phyloP scores from a whole-genome alignment of 345 rosid genomes.

The Durio zibethinus region DNA sequence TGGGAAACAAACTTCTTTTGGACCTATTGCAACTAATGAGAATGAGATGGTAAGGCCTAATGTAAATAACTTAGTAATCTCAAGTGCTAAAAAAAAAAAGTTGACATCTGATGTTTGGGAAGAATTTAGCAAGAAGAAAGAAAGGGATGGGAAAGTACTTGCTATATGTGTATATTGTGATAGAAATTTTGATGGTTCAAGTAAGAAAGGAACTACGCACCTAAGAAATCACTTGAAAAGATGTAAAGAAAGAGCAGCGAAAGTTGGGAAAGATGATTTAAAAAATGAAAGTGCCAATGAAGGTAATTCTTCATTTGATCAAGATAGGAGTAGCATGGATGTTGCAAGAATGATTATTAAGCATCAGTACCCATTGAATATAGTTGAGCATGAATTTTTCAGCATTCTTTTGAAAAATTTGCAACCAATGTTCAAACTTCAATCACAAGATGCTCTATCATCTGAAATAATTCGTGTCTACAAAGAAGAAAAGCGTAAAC shows the following conservation, averaged over 20 bases:
- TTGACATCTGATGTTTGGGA: neutral
- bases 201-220: neutral
- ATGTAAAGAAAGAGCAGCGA: neutral
- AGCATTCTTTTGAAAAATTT: neutral
- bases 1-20: neutral
- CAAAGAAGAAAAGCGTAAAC: neutral
- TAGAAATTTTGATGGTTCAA: neutral
- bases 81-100: neutral
- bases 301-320: neutral
- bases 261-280: neutral
- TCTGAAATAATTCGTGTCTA: neutral
- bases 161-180: neutral
- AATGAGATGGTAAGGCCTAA: neutral
- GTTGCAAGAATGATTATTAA: neutral
- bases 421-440: neutral
- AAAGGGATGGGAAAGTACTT: neutral
- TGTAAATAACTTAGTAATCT: neutral
- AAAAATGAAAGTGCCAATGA: neutral
- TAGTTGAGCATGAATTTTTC: neutral
- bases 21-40: neutral
- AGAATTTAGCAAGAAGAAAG: neutral
- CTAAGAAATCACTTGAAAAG: neutral
- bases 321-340: neutral
- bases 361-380: neutral
- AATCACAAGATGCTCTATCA: neutral